A percentile compares a stretch with the other conserved stretches of the same genome.
Conservation (phyloP, 495 filamentous ascomycete genomes). For the Neurospora tetrasperma region DNA sequence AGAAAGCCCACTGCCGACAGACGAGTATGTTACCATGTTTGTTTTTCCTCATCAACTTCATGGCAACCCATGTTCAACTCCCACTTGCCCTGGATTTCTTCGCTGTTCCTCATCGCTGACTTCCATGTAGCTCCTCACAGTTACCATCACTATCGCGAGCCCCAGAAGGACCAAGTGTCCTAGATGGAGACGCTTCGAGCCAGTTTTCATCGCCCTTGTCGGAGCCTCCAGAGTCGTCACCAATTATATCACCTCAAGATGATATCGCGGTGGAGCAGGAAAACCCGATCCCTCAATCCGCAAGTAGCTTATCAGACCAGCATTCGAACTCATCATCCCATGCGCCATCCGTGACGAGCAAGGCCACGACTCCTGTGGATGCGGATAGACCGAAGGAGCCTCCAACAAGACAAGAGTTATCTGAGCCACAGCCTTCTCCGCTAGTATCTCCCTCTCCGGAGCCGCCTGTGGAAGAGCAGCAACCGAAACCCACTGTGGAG, state of each 20-base stretch:
- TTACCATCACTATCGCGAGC: background rate
- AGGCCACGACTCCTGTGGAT: slow-evolving; percentile 46
- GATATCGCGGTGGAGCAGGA: background rate
- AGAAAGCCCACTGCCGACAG: background rate
- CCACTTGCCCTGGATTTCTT: background rate
- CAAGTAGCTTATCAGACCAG: slow-evolving; percentile 23
- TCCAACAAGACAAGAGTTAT: background rate
- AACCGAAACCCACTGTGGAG: background rate
- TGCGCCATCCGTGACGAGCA: slow-evolving; percentile 40
- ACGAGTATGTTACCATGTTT: background rate
- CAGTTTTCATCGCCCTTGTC: slow-evolving; percentile 13
- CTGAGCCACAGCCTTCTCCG: background rate
- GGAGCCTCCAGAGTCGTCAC: slow-evolving; percentile 3
- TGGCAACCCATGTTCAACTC: background rate
- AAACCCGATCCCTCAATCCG: slow-evolving; percentile 23
- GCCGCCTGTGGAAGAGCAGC: background rate
- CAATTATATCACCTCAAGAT: background rate
- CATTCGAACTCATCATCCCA: slow-evolving; percentile 36
- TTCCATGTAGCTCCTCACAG: background rate
- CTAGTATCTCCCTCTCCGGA: background rate
- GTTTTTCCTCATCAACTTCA: background rate
- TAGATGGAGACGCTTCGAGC: background rate
- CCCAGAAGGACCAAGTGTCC: background rate
- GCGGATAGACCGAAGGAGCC: slow-evolving; percentile 29
- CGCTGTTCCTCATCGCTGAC: background rate